Base-by-base conservation (phyloP, 2,329 filamentous ascomycete species). In the Verruconis gallopava region DNA sequence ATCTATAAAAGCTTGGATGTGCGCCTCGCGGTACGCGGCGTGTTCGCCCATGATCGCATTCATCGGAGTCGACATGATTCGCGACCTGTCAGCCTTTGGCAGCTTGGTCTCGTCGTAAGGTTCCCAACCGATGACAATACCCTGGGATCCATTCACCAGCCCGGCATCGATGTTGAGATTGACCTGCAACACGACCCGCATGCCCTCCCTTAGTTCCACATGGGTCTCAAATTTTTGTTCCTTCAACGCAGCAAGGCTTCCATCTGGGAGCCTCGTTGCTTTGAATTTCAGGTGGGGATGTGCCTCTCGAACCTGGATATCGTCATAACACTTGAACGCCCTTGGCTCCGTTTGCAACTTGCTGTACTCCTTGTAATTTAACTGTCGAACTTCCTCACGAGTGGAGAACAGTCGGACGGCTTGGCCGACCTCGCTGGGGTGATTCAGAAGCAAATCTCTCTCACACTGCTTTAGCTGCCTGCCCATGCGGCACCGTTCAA, bases 401-500 rank as follows among this genome's bases (percentile, higher is more conserved):
- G 59, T 65, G 1, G 65, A 56, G 41, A 64, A 71, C 1, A 74
- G 56, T 40, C 59, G 61, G 3, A 69, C 63, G 0, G 66, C 67
- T 25, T 64, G 59, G 3, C 56, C 49, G 0, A 64, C 64, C 3
- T 64, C 53, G 3, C 60, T 63, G 0, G 56, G 45, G 40, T 71
- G 67, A 17, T 70, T 57, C 43, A 73, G 59, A 0, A 76, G 57
- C 0, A 65, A 54, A 0, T 60, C 40, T 3, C 55, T 56, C 5
- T 73, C 69, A 0, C 46, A 48, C 0, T 30, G 18, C 0, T 55
- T 51, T 0, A 74, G 55, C 0, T 48, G 44, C 9, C 58, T 46
- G 1, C 73, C 72, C 13, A 69, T 58, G 1, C 73, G 64, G 36
- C 69, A 68, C 44, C 69, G 75, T 25, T 76, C 64, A 2, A 80